Conservation (phyloP, 169 alveolate species). For the Perkinsus marinus region DNA sequence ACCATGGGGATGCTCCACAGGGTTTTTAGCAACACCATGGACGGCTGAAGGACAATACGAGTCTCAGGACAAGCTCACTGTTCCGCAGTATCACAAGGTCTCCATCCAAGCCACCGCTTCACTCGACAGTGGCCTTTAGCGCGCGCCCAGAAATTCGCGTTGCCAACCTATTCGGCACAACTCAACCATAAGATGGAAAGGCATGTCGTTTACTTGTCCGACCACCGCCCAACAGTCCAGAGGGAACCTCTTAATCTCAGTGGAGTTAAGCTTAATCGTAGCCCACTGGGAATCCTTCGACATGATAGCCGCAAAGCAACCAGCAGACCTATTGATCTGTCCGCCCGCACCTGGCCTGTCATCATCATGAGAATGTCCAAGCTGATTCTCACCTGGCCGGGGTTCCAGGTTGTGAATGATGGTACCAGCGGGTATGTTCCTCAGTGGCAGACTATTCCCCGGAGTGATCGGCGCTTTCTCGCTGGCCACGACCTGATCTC, state of each 20-base stretch:
- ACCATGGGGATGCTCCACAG: neutral
- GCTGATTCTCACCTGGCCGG: constrained; percentile 72
- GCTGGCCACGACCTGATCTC: constrained; percentile 37
- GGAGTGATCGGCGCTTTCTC: constrained; percentile 63
- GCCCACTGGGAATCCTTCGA: constrained; percentile 56
- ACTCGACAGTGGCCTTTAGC: neutral
- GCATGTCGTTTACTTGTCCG: constrained; percentile 42
- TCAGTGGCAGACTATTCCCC: constrained; percentile 67
- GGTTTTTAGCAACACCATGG: neutral
- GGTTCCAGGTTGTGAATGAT: constrained; percentile 67
- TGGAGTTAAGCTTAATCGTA: constrained; percentile 59
- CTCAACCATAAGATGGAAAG: neutral
- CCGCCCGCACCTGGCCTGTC: constrained; percentile 33
- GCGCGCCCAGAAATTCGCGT: neutral
- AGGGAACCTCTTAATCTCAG: constrained; percentile 66
- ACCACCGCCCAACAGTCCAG: constrained; percentile 71
- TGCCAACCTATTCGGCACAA: neutral
- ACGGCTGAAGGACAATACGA: neutral
- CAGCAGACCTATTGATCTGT: neutral
- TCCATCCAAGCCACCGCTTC: neutral
- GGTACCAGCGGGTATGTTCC: constrained; percentile 56
- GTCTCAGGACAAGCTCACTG: neutral
- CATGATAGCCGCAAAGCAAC: neutral
- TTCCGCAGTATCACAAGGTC: neutral
- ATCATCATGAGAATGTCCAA: constrained; percentile 43